Evolutionary conservation across 2,329 filamentous ascomycete species (phyloP).

Genomic region (Podosphaera leucotricha): DNA sequence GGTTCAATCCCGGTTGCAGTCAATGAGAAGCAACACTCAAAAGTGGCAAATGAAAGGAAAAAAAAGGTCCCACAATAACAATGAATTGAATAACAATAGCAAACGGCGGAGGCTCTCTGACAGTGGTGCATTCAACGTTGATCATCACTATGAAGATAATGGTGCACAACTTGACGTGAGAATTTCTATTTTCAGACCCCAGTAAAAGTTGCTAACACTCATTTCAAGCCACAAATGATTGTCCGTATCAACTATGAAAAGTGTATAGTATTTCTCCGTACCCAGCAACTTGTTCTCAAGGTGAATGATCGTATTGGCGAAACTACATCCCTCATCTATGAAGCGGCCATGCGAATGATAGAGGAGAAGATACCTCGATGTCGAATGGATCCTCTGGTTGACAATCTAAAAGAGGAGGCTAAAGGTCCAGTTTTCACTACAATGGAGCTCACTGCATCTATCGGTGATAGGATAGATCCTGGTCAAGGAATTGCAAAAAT

Average conservation of each 20-base stretch:
- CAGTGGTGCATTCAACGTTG: conserved; percentile 19
- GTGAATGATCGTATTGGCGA: conserved; percentile 47
- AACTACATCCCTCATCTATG: conserved; percentile 57
- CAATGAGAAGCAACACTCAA: conserved; percentile 23
- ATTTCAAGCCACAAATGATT: conserved; percentile 39
- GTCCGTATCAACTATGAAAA: conserved; percentile 70
- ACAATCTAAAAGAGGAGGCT: conserved; percentile 17
- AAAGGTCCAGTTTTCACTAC: conserved; percentile 24
- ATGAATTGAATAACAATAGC: conserved; percentile 9
- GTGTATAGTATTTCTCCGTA: conserved; percentile 61
- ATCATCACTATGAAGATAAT: conserved; percentile 19
- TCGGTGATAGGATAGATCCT: conserved; percentile 29
- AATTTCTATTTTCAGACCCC: conserved; percentile 6
- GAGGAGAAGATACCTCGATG: conserved; percentile 47
- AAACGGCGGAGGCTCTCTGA: conserved; percentile 34
- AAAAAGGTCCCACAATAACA: conserved; percentile 21
- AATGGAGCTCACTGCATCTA: conserved; percentile 29
- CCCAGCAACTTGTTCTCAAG: conserved; percentile 49
- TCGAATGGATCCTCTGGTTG: conserved; percentile 30
- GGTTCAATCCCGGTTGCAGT: conserved; percentile 27
- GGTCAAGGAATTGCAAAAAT: conserved; percentile 33
- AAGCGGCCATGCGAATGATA: conserved; percentile 43
- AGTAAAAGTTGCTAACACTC: conserved; percentile 10
- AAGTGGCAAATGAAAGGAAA: conserved; percentile 25
- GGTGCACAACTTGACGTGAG: conserved; percentile 27